Conservation (phyloP, 2,329 filamentous ascomycete genomes). For the Dendrostoma leiphaemia region DNA sequence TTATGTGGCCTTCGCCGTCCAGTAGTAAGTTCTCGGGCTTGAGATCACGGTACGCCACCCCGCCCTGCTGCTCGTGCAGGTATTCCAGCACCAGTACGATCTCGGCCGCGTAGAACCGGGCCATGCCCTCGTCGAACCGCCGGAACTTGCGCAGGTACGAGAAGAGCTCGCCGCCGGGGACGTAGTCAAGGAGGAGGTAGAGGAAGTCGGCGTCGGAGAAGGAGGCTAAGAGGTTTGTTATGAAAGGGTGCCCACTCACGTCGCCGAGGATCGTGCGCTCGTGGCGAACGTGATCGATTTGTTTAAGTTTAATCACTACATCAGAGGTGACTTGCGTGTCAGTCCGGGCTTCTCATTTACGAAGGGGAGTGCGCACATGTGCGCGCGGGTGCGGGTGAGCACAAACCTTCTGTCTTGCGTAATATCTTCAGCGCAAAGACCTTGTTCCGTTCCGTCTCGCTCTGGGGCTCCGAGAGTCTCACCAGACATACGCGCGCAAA, state of each 20-base stretch:
- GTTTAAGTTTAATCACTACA: constrained; percentile 75
- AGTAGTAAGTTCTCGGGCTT: constrained; percentile 83
- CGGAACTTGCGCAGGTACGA: constrained; percentile 76
- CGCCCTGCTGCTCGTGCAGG: constrained; percentile 74
- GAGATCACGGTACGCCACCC: constrained; percentile 76
- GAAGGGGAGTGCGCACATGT: too few species aligned
- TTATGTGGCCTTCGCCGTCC: constrained; percentile 75
- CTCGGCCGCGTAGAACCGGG: constrained; percentile 80
- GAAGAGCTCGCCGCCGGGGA: constrained; percentile 81
- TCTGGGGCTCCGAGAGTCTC: constrained; percentile 52
- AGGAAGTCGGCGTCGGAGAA: constrained; percentile 78
- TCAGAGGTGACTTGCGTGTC: too few species aligned
- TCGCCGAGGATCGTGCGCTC: constrained; percentile 76
- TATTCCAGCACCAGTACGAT: constrained; percentile 81
- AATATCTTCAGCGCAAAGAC: constrained; percentile 84
- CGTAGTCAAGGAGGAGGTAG: constrained; percentile 82
- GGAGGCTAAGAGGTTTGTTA: constrained; percentile 73
- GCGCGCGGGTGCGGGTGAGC: neutral
- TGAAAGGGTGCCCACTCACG: constrained; percentile 79
- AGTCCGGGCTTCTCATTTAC: too few species aligned
- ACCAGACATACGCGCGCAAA: constrained; percentile 83
- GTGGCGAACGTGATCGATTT: constrained; percentile 82
- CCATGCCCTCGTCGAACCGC: constrained; percentile 74
- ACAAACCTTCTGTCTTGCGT: constrained; percentile 57
- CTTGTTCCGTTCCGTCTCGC: constrained; percentile 53